Conservation (phyloP, 306 rosid species). For the Ormosia emarginata region DNA sequence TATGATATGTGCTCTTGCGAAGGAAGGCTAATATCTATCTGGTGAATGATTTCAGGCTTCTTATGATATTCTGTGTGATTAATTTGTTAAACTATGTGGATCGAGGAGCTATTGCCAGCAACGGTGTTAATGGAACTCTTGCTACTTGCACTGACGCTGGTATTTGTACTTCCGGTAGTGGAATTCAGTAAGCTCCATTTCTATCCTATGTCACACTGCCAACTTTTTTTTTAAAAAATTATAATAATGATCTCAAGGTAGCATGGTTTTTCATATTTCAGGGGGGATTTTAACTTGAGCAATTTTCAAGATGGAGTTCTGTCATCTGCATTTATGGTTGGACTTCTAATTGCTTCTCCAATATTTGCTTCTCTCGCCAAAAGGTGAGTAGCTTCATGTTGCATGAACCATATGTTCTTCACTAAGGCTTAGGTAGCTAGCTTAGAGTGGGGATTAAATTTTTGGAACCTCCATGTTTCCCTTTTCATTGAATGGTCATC, state of each 20-base stretch:
- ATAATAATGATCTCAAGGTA: background rate
- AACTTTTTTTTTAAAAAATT: background rate
- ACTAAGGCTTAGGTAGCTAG: background rate
- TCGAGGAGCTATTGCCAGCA: conserved; percentile 91
- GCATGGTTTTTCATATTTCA: conserved; percentile 24
- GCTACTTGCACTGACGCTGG: conserved; percentile 65
- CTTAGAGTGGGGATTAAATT: background rate
- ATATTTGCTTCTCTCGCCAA: conserved; percentile 84
- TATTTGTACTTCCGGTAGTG: conserved; percentile 65
- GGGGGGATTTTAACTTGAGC: conserved; percentile 86
- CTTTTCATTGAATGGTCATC: background rate
- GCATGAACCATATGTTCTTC: background rate
- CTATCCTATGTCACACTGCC: background rate
- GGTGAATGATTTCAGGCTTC: conserved; percentile 49
- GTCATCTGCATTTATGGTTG: conserved; percentile 95
- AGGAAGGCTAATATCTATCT: background rate
- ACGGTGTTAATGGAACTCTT: conserved; percentile 81
- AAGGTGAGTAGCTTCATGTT: conserved; percentile 46
- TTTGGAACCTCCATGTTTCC: background rate
- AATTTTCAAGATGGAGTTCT: conserved; percentile 89
- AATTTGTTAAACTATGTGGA: conserved; percentile 75
- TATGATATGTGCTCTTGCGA: background rate
- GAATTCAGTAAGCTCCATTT: conserved; percentile 77
- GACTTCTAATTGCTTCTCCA: conserved; percentile 87
- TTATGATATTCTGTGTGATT: conserved; percentile 58